These are phyloP conservation scores for Mangifera indica DNA, from an alignment of 345 rosid genomes.

Conservation along the genomic window DNA sequence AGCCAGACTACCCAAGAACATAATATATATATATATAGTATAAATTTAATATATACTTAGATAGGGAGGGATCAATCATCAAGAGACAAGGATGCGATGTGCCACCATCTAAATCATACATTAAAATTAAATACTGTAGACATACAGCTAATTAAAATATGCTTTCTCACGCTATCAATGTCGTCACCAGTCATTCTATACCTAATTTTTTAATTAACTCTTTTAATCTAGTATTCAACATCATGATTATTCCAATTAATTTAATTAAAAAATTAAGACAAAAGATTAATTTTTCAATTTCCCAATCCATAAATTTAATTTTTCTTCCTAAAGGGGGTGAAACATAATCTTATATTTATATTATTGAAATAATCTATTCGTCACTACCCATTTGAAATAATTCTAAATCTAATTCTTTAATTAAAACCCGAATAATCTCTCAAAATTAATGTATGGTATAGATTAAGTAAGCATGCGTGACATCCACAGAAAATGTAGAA, in stretches of 20 bases:
- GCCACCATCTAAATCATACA: slow-evolving; percentile 23
- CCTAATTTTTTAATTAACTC: too few relatives aligned
- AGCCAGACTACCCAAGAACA: too few relatives aligned
- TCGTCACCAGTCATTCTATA: slow-evolving; percentile 28
- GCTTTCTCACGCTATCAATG: slow-evolving; percentile 47
- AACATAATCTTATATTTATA: slow-evolving; percentile 2
- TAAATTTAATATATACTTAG: too few relatives aligned
- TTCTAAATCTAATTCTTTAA: too few relatives aligned
- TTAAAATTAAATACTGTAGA: background rate
- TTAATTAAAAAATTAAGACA: background rate
- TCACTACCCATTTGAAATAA: background rate
- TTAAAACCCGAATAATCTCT: too few relatives aligned
- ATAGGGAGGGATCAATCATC: background rate
- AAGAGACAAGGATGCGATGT: slow-evolving; percentile 17
- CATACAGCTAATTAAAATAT: slow-evolving; percentile 19
- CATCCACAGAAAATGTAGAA: background rate
- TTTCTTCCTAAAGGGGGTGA: background rate
- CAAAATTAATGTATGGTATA: too few relatives aligned
- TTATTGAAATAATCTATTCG: background rate
- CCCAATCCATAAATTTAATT: too few relatives aligned
- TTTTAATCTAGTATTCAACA: too few relatives aligned
- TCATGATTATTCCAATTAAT: too few relatives aligned
- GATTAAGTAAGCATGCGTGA: too few relatives aligned
- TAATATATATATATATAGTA: too few relatives aligned
- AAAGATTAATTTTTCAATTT: background rate